phyloP scores from a whole-genome alignment of 441 rosid genomes.

The Adansonia grandidieri region DNA sequence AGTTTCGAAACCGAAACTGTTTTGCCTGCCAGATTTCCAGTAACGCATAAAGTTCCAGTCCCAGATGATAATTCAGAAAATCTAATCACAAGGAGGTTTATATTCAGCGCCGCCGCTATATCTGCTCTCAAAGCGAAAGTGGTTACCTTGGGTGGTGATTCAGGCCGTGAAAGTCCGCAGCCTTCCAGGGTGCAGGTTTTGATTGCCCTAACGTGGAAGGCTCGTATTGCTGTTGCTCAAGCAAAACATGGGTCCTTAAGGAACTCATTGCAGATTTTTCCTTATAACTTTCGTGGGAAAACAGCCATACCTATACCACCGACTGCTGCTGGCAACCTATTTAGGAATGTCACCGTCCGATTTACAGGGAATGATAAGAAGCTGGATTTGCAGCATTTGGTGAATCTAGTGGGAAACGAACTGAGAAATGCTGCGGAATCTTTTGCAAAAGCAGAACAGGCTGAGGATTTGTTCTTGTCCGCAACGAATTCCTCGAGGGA shows the following conservation, averaged over 20 bases:
- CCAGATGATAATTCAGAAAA: not conserved
- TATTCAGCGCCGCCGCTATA: not conserved
- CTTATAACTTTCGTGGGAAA: constrained; percentile 13
- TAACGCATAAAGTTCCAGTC: not conserved
- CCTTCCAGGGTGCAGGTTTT: constrained; percentile 12
- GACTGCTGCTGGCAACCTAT: constrained; percentile 8
- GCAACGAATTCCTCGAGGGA: not conserved
- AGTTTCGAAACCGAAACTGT: constrained; percentile 4
- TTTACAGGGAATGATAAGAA: not conserved
- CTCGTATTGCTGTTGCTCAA: not conserved
- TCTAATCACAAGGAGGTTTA: constrained; percentile 14
- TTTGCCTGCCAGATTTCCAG: not conserved
- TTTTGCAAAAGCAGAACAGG: not conserved
- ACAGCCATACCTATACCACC: constrained; percentile 2
- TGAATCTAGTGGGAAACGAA: not conserved
- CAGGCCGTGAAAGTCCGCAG: not conserved
- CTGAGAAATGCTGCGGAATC: not conserved
- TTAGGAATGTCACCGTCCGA: not conserved
- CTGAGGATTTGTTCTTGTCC: not conserved
- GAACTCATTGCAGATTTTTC: not conserved
- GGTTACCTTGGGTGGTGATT: not conserved
- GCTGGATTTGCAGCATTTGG: constrained; percentile 10
- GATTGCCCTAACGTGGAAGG: constrained; percentile 24
- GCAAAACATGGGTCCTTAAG: not conserved
- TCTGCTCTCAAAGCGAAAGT: not conserved